Base-by-base conservation (phyloP, 2,329 filamentous ascomycete species). In the Rhynchosporium agropyri region DNA sequence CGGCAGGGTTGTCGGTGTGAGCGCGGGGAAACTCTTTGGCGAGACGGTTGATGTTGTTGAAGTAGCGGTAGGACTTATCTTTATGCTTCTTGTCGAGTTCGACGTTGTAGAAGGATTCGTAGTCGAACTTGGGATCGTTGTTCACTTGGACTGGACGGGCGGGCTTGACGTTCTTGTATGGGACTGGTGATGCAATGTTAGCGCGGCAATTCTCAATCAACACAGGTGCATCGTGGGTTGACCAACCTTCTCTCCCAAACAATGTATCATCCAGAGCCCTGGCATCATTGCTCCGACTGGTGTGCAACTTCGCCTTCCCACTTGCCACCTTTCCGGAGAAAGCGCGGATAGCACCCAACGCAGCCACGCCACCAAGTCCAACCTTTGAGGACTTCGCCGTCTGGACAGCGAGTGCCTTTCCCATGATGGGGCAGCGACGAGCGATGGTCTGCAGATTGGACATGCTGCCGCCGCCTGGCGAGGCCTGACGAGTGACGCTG, bases 21-120 rank as follows among this genome's bases (percentile, higher is more conserved):
- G 95, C 95, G 68, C 90, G 91, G 36, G 95, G 95, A 67, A 99
- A 99, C 68, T 98, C 92, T 79, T 95, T 91, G 69, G 95, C 95
- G 65, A 99, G 84, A 42, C 95, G 92, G 75, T 99, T 99, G 86
- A 99, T 99, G 82, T 99, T 99, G 84, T 99, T 99, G 83, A 99
- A 99, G 82, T 98, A 98, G 74, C 95, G 91, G 81, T 99, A 99
- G 58, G 93, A 97, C 81, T 97, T 98, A 84, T 99, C 95, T 83
- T 96, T 93, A 84, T 97, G 95, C 82, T 99, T 99, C 85, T 97
- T 98, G 72, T 97, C 92, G 70, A 99, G 79, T 77, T 99, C 94
- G 65, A 81, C 81, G 68, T 88, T 80, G 79, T 98, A 99, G 78
- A 97, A 99, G 53, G 77, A 85, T 73, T 97, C 88, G 74, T 99